A percentile compares a stretch with the other conserved stretches of the same genome.
These are phyloP conservation scores for Leccinum subgranulosum DNA, from an alignment of 768 basidiomycete genomes.

Conservation along the genomic window DNA sequence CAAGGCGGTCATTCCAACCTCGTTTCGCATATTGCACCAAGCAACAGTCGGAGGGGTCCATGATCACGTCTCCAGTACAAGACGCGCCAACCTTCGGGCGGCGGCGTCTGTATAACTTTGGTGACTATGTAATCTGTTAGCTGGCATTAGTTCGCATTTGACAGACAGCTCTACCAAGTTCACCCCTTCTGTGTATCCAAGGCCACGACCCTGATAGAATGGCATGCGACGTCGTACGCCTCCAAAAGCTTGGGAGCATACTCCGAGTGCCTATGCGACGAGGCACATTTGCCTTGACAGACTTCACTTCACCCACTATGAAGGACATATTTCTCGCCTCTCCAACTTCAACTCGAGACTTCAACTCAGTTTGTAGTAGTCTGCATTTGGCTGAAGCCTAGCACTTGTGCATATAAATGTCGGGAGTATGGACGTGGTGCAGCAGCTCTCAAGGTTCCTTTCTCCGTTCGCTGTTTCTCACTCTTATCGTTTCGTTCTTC, in stretches of 20 bases:
- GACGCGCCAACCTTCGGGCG: not conserved
- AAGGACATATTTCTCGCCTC: not conserved
- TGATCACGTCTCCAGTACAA: not conserved
- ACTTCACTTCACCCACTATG: not conserved
- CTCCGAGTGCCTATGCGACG: not conserved
- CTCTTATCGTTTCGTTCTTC: not conserved
- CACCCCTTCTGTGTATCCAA: not conserved
- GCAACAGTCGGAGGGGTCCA: not conserved
- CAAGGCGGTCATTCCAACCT: not conserved
- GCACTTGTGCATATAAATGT: conserved; percentile 5
- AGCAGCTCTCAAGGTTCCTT: not conserved
- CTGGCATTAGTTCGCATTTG: not conserved
- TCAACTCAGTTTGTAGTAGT: not conserved
- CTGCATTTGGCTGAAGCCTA: not conserved
- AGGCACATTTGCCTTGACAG: not conserved
- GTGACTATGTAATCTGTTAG: not conserved
- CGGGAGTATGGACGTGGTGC: not conserved
- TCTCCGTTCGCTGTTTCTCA: not conserved
- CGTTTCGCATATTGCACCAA: not conserved
- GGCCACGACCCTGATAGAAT: not conserved
- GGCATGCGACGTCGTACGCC: not conserved
- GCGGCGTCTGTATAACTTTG: not conserved
- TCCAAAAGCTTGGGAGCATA: not conserved
- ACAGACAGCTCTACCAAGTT: not conserved
- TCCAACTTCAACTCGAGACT: not conserved